Evolutionary conservation across 768 basidiomycete species (phyloP).

Genomic region (Tulasnella sp.): DNA sequence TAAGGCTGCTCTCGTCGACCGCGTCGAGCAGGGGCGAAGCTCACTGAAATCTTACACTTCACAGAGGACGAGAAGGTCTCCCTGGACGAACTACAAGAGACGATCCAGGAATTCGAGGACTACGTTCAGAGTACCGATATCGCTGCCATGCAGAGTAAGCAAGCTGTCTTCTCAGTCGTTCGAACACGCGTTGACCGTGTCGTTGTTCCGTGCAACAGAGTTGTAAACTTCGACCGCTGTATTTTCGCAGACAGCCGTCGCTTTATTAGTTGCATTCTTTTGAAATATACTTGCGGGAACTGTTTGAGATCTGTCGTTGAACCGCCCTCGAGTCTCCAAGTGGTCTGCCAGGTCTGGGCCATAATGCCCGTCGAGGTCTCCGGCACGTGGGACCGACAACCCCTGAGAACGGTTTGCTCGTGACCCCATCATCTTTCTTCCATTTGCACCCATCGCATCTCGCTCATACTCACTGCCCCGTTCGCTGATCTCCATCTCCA

Average conservation of each 20-base stretch:
- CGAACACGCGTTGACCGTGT: background rate
- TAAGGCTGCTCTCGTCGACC: constrained; percentile 21
- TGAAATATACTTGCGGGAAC: background rate
- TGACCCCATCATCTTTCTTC: background rate
- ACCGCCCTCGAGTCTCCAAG: too few species aligned
- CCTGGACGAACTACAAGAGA: constrained; percentile 85
- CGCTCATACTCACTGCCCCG: background rate
- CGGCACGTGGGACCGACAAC: background rate
- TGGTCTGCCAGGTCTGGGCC: too few species aligned
- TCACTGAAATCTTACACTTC: background rate
- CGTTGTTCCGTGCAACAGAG: background rate
- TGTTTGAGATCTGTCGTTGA: background rate
- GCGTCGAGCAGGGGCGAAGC: constrained; percentile 34
- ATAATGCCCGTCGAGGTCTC: background rate
- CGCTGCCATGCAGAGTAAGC: constrained; percentile 84
- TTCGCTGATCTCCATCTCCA: background rate
- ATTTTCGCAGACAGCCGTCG: background rate
- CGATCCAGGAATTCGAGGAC: constrained; percentile 74
- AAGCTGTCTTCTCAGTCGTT: background rate
- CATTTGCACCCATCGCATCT: background rate
- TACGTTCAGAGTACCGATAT: constrained; percentile 86
- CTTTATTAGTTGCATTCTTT: background rate
- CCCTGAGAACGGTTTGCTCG: background rate
- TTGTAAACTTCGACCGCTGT: background rate
- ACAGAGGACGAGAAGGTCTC: constrained; percentile 94